Evolutionary conservation across 1,284 basidiomycete species (phyloP), one percentile per base, ranked within the genome.

Genomic region (Dichomitus squalens): DNA sequence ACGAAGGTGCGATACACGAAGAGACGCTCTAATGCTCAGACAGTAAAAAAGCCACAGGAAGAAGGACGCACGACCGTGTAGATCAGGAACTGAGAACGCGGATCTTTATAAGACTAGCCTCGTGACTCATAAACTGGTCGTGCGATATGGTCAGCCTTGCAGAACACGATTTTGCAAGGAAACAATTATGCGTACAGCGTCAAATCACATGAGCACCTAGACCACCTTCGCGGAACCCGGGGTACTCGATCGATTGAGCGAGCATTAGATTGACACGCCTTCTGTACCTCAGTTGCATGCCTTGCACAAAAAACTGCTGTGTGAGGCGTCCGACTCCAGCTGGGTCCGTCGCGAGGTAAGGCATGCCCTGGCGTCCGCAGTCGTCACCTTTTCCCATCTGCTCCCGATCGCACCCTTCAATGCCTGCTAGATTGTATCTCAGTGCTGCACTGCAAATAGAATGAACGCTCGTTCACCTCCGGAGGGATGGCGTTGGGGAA

Each of bases 371-470:
- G 39, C 89, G 86, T 60, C 83, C 87, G 59, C 80, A 78, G 16
- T 72, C 72, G 34, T 75, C 76, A 48, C 83, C 86, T 49, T 76
- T 73, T 16, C 79, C 77, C 64, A 90, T 84, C 36, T 82, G 76
- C 53, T 76, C 73, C 49, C 75, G 77, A 73, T 96, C 94, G 6
- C 39, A 2, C 85, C 87, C 72, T 95, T 92, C 76, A 98, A 96
- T 39, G 97, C 96, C 78, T 98, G 98, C 79, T 98, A 98, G 82
- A 99, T 94, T n/a, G 97, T 97, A 71, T 99, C 96, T 76, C 96
- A 97, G 74, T 99, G 96, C 49, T 92, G 95, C 31, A 96, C 97
- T 55, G 95, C 97, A 81, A 99, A 99, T 7, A 97, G 96, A 29
- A 96, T 98, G 76, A 96, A 98, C 58, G 98, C 97, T 50, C 99